Evolutionary conservation across 176 grass and related monocot genomes (phyloP), one percentile per base, ranked within the genome.

Genomic region (Carex parvula): DNA sequence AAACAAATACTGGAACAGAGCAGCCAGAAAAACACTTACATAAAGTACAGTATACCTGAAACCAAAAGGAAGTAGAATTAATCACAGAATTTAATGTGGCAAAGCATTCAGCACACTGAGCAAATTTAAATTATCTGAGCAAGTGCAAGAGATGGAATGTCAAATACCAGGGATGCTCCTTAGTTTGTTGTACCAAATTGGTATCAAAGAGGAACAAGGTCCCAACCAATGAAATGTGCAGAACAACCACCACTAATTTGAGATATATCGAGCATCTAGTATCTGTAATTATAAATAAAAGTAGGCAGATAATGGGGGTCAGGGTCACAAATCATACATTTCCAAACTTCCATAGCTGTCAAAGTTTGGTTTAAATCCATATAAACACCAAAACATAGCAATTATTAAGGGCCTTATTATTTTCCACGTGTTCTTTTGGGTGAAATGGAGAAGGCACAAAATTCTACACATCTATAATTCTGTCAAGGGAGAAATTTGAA

Each of bases 11-110:
- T 88, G 86, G 60, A 88, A 6, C 14, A 84, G 35, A 29, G 86
- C 83, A 50, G 71, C 86, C 86, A 84, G 29, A 84, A 84, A 79
- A 53, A 88, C 33, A 56, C 59, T 17, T 65, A 84, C 55, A n/a
- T 80, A 88, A 60, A 84, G 30, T 24, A 64, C 86, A 60, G 82
- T 73, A 24, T 72, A 85, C 87, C 87, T 88, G 74, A 84, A 88
- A 58, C 29, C 64, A 57, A 14, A 70, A 69, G 18, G 14, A 46
- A 81, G 18, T 24, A 54, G 7, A 68, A 68, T 0, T 41, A 81
- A 60, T 64, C 3, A 76, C 14, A 15, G 54, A 14, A 80, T 53
- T 15, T 75, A 21, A 30, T 53, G 20, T 53, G 3, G 3, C 42
- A 86, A 67, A 56, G 52, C 29, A 30, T 26, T 37, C 32, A 29